Base-by-base conservation (phyloP, 768 basidiomycete species). In the Imleria badia region DNA sequence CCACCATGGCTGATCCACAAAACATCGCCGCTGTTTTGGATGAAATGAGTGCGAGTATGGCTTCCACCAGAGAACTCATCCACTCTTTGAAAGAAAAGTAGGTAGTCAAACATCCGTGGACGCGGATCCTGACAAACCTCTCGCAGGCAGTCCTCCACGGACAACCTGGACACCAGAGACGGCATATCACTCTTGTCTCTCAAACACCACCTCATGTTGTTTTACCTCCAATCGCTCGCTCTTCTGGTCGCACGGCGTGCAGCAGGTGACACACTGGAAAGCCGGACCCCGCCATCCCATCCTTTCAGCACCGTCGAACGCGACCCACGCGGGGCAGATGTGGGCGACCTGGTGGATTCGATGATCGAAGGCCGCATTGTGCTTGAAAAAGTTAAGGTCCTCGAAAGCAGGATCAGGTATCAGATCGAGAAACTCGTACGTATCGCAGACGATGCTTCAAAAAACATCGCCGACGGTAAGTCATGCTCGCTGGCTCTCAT, bases 341-440 rank as follows among this genome's bases (percentile, higher is more conserved):
- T 79, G 0, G 91, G 91, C 3, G 91, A 95, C 68, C 64, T 91
- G 7, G 85, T 94, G 8, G 88, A 91, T 62, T 81, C 83, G 1
- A 81, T 93, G 76, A 79, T 95, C 31, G 85, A 96, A 65, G 79
- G 81, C 19, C 83, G 94, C 13, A 75, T 94, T 41, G 83, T 92
- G 10, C 80, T 98, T 42, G 97, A 99, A 67, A 98, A 97, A 74
- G 79, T 89, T 45, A 87, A 87, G 55, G 79, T 83, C 0, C 78
- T 99, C 22, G 95, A 98, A 71, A 78, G 78, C 49, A 86, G 90
- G 65, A 89, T 99, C 81, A 84, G 81, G 45, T 98, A 99, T 70
- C 97, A 98, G 69, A 92, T 99, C 63, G 94, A 98, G 61, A 98
- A 98, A 68, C 82, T 99, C 17, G 82, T 95, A 26, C 81, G 83